Evolutionary conservation across 768 basidiomycete species (phyloP).

Genomic region (Cystobasidium tubakii): DNA sequence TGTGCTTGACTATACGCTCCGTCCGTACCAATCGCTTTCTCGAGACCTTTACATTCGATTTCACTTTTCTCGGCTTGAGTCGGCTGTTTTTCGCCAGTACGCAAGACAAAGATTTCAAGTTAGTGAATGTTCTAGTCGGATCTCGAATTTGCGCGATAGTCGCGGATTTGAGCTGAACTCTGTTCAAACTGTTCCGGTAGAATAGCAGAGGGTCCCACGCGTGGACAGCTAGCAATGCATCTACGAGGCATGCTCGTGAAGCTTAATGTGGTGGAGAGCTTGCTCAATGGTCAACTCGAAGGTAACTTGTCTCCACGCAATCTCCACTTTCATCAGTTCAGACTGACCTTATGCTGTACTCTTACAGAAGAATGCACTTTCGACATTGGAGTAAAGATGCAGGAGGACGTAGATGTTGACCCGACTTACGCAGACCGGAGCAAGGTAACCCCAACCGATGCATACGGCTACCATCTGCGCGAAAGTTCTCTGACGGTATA

Average conservation of each 20-base stretch:
- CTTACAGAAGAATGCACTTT: slow-evolving; percentile 34
- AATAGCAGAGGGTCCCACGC: slow-evolving; percentile 65
- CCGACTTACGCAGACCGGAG: slow-evolving; percentile 31
- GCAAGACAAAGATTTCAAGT: slow-evolving; percentile 53
- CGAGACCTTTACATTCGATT: slow-evolving; percentile 83
- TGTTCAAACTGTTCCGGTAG: slow-evolving; percentile 50
- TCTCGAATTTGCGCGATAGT: too few relatives aligned
- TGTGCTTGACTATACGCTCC: slow-evolving; percentile 73
- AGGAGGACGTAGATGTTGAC: slow-evolving; percentile 28
- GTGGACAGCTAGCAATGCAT: slow-evolving; percentile 62
- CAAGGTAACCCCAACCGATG: slow-evolving; percentile 1
- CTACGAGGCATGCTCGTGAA: slow-evolving; percentile 79
- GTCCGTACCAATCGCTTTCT: slow-evolving; percentile 52
- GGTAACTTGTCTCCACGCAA: slow-evolving; percentile 32
- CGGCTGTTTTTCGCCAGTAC: slow-evolving; percentile 65
- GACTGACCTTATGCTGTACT: neutral
- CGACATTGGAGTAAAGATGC: slow-evolving; percentile 39
- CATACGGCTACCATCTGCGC: neutral
- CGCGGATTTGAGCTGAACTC: too few relatives aligned
- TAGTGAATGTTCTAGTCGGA: too few relatives aligned
- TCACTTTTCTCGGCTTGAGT: slow-evolving; percentile 72
- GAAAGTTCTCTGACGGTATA: slow-evolving; percentile 34
- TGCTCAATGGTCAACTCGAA: slow-evolving; percentile 53
- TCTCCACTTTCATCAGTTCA: neutral
- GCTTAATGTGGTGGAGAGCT: slow-evolving; percentile 68